Conservation (phyloP, 352 stramenopile species). For the Phytophthora vignae region DNA sequence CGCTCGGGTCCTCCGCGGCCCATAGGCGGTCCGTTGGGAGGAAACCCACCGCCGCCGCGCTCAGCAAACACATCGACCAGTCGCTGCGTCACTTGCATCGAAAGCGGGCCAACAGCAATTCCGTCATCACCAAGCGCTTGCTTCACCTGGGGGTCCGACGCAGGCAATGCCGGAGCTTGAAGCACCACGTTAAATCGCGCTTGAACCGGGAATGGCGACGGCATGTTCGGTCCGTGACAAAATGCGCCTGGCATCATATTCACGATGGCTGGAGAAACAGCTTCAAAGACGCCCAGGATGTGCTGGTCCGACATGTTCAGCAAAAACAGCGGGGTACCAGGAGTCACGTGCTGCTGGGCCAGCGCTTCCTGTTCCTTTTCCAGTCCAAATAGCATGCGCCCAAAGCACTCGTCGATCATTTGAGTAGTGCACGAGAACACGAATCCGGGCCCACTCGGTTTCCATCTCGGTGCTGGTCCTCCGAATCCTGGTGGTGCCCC, state of each 20-base stretch:
- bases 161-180: conserved; percentile 77
- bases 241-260: conserved; percentile 89
- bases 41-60: conserved; percentile 59
- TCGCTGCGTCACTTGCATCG: conserved; percentile 70
- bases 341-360: conserved; percentile 68
- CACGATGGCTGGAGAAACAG: conserved; percentile 67
- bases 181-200: conserved; percentile 72
- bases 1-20: conserved; percentile 30
- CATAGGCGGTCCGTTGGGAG: conserved; percentile 40
- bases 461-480: conserved; percentile 47
- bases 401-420: conserved; percentile 91
- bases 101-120: conserved; percentile 64
- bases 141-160: conserved; percentile 76
- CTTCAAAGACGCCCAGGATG: conserved; percentile 87
- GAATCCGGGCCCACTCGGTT: conserved; percentile 69
- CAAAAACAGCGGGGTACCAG: conserved; percentile 85
- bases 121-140: conserved; percentile 70
- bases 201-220: conserved; percentile 81
- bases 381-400: conserved; percentile 85
- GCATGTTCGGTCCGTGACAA: conserved; percentile 53
- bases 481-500: conserved; percentile 36
- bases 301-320: conserved; percentile 89
- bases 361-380: conserved; percentile 74
- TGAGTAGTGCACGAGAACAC: conserved; percentile 82
- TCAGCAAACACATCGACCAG: conserved; percentile 81